Conservation (phyloP, 345 rosid genomes). For the Nasturtium officinale region DNA sequence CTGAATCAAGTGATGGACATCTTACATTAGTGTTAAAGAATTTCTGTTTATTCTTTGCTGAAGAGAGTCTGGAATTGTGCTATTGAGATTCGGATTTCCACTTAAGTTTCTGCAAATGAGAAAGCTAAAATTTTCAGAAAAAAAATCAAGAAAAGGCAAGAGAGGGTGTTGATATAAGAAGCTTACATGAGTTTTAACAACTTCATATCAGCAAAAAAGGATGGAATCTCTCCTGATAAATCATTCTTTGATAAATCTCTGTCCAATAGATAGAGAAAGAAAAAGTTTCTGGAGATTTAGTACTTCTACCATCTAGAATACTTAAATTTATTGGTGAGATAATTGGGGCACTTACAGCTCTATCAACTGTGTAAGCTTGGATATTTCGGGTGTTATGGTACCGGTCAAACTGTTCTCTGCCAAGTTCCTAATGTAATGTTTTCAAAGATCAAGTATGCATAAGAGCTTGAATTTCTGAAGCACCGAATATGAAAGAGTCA, state of each 20-base stretch:
- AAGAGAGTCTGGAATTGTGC: slow-evolving; percentile 24
- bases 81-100: slow-evolving; percentile 27
- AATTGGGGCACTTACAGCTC: too few species aligned
- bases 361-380: too few species aligned
- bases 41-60: slow-evolving; percentile 16
- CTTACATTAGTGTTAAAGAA: slow-evolving; percentile 37
- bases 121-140: background rate
- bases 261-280: too few species aligned
- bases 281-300: too few species aligned
- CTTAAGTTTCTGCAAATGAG: slow-evolving; percentile 41
- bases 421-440: too few species aligned
- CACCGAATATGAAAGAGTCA: background rate
- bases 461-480: background rate
- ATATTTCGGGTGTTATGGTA: too few species aligned
- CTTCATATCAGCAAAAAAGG: slow-evolving; percentile 42
- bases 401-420: too few species aligned
- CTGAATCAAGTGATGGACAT: slow-evolving; percentile 1
- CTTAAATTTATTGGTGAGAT: too few species aligned
- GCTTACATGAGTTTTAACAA: slow-evolving; percentile 54
- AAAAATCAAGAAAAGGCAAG: background rate
- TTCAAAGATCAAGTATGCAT: background rate
- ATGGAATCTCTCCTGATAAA: slow-evolving; percentile 55
- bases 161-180: background rate
- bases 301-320: too few species aligned
- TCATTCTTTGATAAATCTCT: slow-evolving; percentile 48